A percentile compares a stretch with the other conserved stretches of the same genome.
These are phyloP conservation scores for Arthrinium puccinioides DNA, from an alignment of 2,329 filamentous ascomycete species.

Conservation along the genomic window DNA sequence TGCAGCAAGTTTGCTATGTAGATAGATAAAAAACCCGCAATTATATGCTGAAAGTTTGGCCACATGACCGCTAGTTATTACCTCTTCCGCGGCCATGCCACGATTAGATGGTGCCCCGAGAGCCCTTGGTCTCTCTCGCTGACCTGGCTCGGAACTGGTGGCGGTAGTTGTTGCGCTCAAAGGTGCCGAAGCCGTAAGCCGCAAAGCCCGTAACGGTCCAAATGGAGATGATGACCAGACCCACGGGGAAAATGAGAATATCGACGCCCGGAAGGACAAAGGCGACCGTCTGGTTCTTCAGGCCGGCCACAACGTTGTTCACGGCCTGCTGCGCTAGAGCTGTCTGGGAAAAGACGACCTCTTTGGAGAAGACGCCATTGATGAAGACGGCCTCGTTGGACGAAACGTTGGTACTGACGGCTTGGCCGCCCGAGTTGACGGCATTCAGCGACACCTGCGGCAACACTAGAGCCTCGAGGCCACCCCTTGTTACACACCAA, in stretches of 20 bases:
- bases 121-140: conserved; percentile 31
- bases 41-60: no score
- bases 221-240: conserved; percentile 55
- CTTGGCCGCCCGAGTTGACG: conserved; percentile 39
- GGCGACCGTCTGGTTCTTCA: conserved; percentile 46
- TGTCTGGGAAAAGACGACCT: conserved; percentile 44
- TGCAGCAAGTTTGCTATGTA: no score
- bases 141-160: conserved; percentile 52
- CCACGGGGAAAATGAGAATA: conserved; percentile 63
- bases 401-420: conserved; percentile 57
- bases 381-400: conserved; percentile 66
- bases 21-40: no score
- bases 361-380: conserved; percentile 59
- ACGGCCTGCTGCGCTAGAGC: conserved; percentile 42
- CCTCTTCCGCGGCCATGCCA: background rate
- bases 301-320: conserved; percentile 33
- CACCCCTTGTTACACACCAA: conserved; percentile 41
- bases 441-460: conserved; percentile 61
- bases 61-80: background rate
- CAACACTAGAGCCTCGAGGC: conserved; percentile 57
- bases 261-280: conserved; percentile 64
- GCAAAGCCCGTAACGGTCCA: conserved; percentile 53
- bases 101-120: conserved; percentile 19
- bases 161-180: conserved; percentile 58
- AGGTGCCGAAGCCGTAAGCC: conserved; percentile 58